Evolutionary conservation across 108 stramenopile genomes (phyloP).

Genomic region (Poteriospumella lacustris): DNA sequence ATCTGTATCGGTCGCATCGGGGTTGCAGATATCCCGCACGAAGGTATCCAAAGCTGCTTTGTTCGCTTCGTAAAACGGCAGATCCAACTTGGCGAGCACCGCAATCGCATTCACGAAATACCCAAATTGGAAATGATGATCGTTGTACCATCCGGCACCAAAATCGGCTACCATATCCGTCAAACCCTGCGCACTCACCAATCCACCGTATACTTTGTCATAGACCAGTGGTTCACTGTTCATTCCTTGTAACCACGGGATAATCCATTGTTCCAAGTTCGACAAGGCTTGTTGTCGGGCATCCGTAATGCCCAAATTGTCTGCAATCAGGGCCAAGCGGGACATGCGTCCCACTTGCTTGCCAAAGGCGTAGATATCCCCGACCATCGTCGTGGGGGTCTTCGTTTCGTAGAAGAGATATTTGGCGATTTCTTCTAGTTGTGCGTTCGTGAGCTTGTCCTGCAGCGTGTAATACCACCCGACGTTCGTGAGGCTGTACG

Average conservation of each 20-base stretch:
- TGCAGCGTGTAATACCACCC: conserved; percentile 9
- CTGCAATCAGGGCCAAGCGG: conserved; percentile 48
- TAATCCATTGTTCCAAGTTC: background rate
- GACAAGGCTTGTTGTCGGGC: conserved; percentile 21
- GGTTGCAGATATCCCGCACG: conserved; percentile 38
- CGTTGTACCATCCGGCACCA: conserved; percentile 43
- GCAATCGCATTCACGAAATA: conserved; percentile 48
- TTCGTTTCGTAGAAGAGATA: background rate
- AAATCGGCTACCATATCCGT: conserved; percentile 30
- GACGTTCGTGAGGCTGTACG: background rate
- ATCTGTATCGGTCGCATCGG: background rate
- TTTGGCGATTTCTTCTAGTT: conserved; percentile 5
- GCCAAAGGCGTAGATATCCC: conserved; percentile 22
- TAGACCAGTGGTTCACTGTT: conserved; percentile 31
- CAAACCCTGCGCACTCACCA: conserved; percentile 2
- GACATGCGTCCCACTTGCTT: conserved; percentile 39
- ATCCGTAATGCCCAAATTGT: conserved; percentile 41
- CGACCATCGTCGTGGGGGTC: background rate
- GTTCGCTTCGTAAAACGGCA: conserved; percentile 38
- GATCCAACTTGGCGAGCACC: conserved; percentile 30
- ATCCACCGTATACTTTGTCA: conserved; percentile 30
- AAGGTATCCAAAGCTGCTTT: conserved; percentile 36
- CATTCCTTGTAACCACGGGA: conserved; percentile 23
- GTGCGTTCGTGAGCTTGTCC: background rate
- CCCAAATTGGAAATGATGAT: conserved; percentile 57